Base-by-base conservation (phyloP, 2,329 filamentous ascomycete genomes). In the Periconia digitata region DNA sequence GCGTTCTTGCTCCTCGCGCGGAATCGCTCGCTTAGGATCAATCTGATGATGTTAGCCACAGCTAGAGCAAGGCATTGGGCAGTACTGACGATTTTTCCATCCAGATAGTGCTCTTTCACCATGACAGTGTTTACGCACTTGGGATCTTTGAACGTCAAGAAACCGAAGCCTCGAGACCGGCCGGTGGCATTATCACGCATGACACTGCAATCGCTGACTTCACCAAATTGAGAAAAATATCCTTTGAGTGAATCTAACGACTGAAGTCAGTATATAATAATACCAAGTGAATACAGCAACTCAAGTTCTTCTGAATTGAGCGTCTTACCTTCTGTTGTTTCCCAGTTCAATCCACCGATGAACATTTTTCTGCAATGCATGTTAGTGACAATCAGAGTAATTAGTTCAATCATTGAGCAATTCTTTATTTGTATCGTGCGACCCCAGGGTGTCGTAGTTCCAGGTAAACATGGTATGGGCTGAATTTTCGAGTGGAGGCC, bases 121-220 rank as follows among this genome's bases (percentile, higher is more conserved):
- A 99, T 99, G 56, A 99, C 94, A 59, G 91, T 95, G 70, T 99
- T 99, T 58, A 99, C 94, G 3, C 90, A 96, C 76, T 96, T 96
- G 40, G 94, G 88, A 67, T 99, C 94, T 70, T 90, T 95, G 79
- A 99, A 99, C 0, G 94, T 99, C 53, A 99, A 79, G 75, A 99
- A 99, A 23, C 94, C 94, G 63, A 99, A 99, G 20, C 94, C 94
- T 73, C 94, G 85, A 23, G 94, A 97, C 54, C 94, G 86, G 37
- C 94, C 94, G 8, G 91, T 95, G 42, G 89, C 88, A 53, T 91
- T 92, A 73, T 99, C 94, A 57, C 94, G 85, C 94, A 99, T 99
- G n/a, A 99, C 94, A 15, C 94, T 99, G 71, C 94, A 97, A 76
- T 99, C 94, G 23, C 92, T 83, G 38, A 99, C 94, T 71, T 99